Evolutionary conservation across 2,329 filamentous ascomycete species (phyloP).

Genomic region (Sordariomycetes sp.): DNA sequence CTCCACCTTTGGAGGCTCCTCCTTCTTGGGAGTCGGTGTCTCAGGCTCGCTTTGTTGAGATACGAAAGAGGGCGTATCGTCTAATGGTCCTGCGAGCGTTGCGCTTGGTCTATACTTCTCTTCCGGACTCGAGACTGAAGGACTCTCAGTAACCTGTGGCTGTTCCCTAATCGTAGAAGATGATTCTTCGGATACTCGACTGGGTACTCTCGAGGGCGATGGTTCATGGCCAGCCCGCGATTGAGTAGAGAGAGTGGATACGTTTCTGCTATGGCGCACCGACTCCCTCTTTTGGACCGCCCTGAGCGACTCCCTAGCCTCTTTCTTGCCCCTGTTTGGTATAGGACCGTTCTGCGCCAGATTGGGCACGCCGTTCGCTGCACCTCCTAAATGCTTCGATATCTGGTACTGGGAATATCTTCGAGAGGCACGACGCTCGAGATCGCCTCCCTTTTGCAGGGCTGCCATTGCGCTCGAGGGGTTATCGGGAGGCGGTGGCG

Average conservation of each 20-base stretch:
- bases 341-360: constrained; percentile 78
- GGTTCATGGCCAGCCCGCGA: constrained; percentile 40
- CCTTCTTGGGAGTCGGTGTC: constrained; percentile 4
- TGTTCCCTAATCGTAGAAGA: constrained; percentile 7
- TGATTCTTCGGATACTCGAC: constrained; percentile 55
- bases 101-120: constrained; percentile 53
- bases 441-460: constrained; percentile 80
- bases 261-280: constrained; percentile 38
- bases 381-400: constrained; percentile 79
- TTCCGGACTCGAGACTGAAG: constrained; percentile 35
- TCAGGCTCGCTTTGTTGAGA: constrained; percentile 9
- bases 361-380: constrained; percentile 75
- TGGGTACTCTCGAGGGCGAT: constrained; percentile 51
- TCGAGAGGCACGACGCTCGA: constrained; percentile 85
- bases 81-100: constrained; percentile 48
- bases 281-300: constrained; percentile 48
- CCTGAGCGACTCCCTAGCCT: constrained; percentile 76
- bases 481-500: constrained; percentile 57
- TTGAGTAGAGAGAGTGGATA: constrained; percentile 34
- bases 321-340: constrained; percentile 64
- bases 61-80: constrained; percentile 29
- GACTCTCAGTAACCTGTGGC: constrained; percentile 11
- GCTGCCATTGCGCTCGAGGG: constrained; percentile 86
- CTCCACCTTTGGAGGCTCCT: constrained; percentile 1
- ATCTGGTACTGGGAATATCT: constrained; percentile 97